Percentiles rank a stretch among this genome's conserved stretches.
Conservation (phyloP, 179 eudicot species). For the Vitellaria paradoxa region DNA sequence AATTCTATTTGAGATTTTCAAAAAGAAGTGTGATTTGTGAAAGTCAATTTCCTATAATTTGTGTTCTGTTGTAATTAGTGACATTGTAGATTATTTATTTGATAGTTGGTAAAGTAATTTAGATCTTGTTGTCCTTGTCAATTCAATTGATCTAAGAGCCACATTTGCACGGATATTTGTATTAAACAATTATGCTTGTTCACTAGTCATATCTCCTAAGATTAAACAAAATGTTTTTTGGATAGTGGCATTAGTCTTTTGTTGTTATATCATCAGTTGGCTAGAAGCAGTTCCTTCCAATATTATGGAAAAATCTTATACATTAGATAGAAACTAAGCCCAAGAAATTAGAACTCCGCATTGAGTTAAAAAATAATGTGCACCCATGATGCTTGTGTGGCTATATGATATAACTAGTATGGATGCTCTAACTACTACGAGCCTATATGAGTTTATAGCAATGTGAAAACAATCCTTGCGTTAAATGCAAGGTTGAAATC, state of each 20-base stretch:
- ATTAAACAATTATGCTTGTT: background rate
- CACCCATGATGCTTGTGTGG: no score
- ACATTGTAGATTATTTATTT: background rate
- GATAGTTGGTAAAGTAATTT: background rate
- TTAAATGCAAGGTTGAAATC: no score
- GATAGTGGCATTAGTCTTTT: background rate
- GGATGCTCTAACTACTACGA: no score
- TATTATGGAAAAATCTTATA: background rate
- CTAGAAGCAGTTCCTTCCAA: conserved; percentile 1
- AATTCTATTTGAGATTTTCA: background rate
- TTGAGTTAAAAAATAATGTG: background rate
- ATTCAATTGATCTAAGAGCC: background rate
- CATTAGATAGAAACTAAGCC: background rate
- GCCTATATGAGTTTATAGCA: no score
- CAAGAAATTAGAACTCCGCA: background rate
- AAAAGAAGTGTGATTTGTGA: background rate
- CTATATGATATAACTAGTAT: no score
- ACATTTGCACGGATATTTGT: background rate
- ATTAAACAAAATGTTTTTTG: background rate
- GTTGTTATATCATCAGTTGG: no score
- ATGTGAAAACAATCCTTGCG: no score
- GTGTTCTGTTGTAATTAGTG: background rate
- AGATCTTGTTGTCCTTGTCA: background rate
- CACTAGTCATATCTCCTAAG: background rate
- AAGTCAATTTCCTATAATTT: background rate